phyloP scores from a whole-genome alignment of 306 rosid species.

The Albizia julibrissin region DNA sequence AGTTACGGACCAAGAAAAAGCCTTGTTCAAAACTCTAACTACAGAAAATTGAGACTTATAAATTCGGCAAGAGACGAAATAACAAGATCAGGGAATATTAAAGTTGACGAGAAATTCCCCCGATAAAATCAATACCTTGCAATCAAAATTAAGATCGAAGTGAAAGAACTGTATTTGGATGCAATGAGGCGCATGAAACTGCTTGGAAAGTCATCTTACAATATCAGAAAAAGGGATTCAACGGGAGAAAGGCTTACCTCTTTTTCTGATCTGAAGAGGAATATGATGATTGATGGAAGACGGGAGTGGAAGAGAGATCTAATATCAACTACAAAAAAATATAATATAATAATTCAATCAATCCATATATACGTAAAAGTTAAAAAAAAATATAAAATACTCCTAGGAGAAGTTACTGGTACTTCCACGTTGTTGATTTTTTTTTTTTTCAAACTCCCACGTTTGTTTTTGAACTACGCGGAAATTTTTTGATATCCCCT shows the following conservation, averaged over 20 bases:
- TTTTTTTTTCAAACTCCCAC: background rate
- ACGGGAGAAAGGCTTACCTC: slow-evolving; percentile 37
- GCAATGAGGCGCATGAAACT: background rate
- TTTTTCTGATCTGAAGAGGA: slow-evolving; percentile 60
- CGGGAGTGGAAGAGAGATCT: slow-evolving; percentile 38
- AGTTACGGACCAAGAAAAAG: slow-evolving; percentile 13
- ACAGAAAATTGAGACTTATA: background rate
- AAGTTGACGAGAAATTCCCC: background rate
- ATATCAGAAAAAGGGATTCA: slow-evolving; percentile 43
- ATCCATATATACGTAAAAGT: background rate
- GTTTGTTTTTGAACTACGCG: background rate
- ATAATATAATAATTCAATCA: background rate
- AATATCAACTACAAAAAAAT: slow-evolving; percentile 17
- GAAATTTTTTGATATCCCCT: background rate
- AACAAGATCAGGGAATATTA: slow-evolving; percentile 29
- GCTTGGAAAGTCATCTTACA: background rate
- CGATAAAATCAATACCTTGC: background rate
- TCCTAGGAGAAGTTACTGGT: background rate
- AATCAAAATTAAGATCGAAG: slow-evolving; percentile 29
- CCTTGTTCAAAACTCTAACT: background rate
- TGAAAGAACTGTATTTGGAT: slow-evolving; percentile 1
- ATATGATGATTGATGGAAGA: slow-evolving; percentile 38
- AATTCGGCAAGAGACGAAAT: slow-evolving; percentile 2
- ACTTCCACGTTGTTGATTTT: background rate
- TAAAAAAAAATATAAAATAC: background rate